Base-by-base conservation (phyloP, 1,284 basidiomycete species). In the Crepidotus sp. region DNA sequence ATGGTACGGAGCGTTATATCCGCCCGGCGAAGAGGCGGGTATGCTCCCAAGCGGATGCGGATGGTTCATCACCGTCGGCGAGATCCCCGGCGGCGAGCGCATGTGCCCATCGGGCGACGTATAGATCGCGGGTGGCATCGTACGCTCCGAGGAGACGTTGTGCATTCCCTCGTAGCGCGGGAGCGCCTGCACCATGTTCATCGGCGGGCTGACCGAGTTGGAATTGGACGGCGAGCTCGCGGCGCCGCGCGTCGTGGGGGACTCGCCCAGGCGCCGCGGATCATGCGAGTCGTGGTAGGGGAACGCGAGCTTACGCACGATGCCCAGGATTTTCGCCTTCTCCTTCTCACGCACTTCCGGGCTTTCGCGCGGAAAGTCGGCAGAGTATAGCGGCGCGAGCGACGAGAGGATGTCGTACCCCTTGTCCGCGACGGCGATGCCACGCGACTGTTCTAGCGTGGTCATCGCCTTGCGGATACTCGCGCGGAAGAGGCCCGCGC, bases 201-300 rank as follows among this genome's bases (percentile, higher is more conserved):
- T 55, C 24, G 70, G 68, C 37, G 71, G 71, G 52, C 70, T 73
- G 37, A 72, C 63, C 40, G 70, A 71, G 48, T 56, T 67, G 3
- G 67, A 67, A 46, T 62, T 64, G 5, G 66, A 59, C 17, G 68
- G 68, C 22, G 66, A 68, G 46, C 59, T 60, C 31, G 62, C 49
- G 17, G 39, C 54, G 7, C 61, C 64, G 37, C 62, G 55, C 10
- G 56, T 55, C 44, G 61, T 64, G 6, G 73, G 73, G 15, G 73
- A 74, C 44, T 76, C 74, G 30, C 66, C 65, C 30, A 62, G 65
- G 26, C 69, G 60, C 41, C 70, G 66, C 43, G 68, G 70, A 56
- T 70, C 73, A 49, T 74, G 73, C 44, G 77, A 76, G 59, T 84
- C 80, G 54, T 86, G 77, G 58, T 83, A 86, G 10, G 84, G 83